A percentile compares a stretch with the other conserved stretches of the same genome.
Evolutionary conservation across 441 rosid species (phyloP).

Genomic region (Adansonia gregorii): DNA sequence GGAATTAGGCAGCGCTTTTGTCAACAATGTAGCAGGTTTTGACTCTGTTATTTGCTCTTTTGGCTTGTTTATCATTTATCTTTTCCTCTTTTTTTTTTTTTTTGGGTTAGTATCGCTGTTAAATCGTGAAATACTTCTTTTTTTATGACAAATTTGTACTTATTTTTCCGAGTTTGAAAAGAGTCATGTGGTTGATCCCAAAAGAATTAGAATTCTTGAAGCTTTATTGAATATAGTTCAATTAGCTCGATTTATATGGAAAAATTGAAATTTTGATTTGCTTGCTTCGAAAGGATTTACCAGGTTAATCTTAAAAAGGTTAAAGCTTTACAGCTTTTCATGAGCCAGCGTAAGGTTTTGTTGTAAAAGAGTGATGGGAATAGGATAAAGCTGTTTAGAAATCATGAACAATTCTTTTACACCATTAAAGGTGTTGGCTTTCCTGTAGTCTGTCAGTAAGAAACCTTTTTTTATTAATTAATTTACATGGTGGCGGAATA

Average conservation of each 20-base stretch:
- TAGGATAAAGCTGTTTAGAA: slow-evolving; percentile 12
- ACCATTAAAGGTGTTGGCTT: background rate
- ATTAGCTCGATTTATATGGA: background rate
- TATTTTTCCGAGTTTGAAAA: background rate
- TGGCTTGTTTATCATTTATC: too few relatives aligned
- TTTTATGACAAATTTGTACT: background rate
- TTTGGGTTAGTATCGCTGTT: background rate
- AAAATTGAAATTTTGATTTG: background rate
- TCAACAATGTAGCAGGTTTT: slow-evolving; percentile 78
- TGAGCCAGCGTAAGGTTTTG: background rate
- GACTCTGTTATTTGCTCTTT: too few relatives aligned
- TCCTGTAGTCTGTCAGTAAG: background rate
- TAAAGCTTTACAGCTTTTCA: background rate
- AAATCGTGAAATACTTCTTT: background rate
- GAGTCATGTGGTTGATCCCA: background rate
- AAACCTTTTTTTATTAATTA: background rate
- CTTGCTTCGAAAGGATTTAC: background rate
- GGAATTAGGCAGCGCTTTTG: slow-evolving; percentile 66
- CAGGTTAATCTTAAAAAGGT: background rate
- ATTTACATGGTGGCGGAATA: background rate
- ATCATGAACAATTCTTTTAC: slow-evolving; percentile 20
- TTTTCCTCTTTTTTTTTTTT: slow-evolving; percentile 1
- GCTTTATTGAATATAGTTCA: background rate
- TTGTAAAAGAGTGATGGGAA: too few relatives aligned
- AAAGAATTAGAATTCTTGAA: background rate